phyloP scores from a whole-genome alignment of 371 early-diverging fungal species.

The Haplosporangium sp. region DNA sequence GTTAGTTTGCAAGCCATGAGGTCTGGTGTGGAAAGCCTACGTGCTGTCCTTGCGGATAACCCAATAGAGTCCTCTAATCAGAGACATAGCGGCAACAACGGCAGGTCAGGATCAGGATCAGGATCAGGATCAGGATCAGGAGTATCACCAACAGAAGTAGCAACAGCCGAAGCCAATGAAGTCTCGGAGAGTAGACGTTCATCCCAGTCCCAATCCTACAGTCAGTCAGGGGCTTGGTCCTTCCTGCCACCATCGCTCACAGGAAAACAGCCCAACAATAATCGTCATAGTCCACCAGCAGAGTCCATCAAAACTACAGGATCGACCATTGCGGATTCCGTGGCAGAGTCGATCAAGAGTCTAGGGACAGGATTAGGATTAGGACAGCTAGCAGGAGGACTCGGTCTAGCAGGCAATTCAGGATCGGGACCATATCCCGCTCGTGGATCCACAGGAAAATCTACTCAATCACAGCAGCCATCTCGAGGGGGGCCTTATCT shows the following conservation, averaged over 20 bases:
- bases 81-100: neutral
- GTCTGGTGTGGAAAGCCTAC: conserved; percentile 48
- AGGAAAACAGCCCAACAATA: conserved; percentile 5
- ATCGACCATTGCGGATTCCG: conserved; percentile 32
- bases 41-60: conserved; percentile 36
- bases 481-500: conserved; percentile 7
- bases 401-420: conserved; percentile 24
- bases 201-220: no score
- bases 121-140: conserved; percentile 7
- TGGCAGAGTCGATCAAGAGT: conserved; percentile 46
- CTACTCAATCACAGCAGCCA: neutral
- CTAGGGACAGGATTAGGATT: conserved; percentile 27
- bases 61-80: conserved; percentile 8
- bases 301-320: conserved; percentile 2
- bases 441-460: conserved; percentile 9
- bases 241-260: conserved; percentile 25
- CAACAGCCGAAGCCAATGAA: no score
- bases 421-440: conserved; percentile 3
- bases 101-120: conserved; percentile 2
- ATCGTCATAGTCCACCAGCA: conserved; percentile 1
- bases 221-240: conserved; percentile 15
- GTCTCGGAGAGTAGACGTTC: no score
- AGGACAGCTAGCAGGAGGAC: conserved; percentile 29
- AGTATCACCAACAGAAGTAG: neutral
- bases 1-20: conserved; percentile 43